These are phyloP conservation scores for Phellinidium pouzarii DNA, from an alignment of 1,284 basidiomycete species.

Conservation along the genomic window DNA sequence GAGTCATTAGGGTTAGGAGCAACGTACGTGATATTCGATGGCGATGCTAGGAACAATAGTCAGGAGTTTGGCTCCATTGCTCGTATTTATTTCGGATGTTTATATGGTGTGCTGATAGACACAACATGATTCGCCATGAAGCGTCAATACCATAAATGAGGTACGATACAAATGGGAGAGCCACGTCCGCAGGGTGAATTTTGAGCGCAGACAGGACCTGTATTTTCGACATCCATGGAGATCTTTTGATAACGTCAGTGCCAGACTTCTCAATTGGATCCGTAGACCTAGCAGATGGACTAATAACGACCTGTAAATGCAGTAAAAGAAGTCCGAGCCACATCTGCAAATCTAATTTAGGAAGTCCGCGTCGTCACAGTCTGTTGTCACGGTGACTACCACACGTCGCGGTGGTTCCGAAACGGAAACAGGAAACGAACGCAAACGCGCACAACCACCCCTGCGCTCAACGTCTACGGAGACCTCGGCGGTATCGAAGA, in stretches of 20 bases:
- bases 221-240: not conserved
- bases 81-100: not conserved
- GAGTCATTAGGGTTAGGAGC: not conserved
- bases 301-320: too few relatives aligned
- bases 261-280: too few relatives aligned
- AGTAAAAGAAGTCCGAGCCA: not conserved
- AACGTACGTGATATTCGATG: not conserved
- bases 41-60: not conserved
- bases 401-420: too few relatives aligned
- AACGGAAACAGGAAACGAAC: too few relatives aligned
- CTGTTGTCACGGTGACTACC: not conserved
- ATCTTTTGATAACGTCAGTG: not conserved
- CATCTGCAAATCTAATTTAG: not conserved
- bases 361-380: not conserved
- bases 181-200: not conserved
- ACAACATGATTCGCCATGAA: not conserved
- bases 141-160: not conserved
- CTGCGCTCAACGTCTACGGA: not conserved
- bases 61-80: not conserved
- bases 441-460: not conserved
- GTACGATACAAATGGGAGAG: not conserved
- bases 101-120: not conserved
- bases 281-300: not conserved
- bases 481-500: not conserved
- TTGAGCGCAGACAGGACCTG: not conserved